Conservation (phyloP, 78 protist genomes). For the Dictyostelium citrinum region DNA sequence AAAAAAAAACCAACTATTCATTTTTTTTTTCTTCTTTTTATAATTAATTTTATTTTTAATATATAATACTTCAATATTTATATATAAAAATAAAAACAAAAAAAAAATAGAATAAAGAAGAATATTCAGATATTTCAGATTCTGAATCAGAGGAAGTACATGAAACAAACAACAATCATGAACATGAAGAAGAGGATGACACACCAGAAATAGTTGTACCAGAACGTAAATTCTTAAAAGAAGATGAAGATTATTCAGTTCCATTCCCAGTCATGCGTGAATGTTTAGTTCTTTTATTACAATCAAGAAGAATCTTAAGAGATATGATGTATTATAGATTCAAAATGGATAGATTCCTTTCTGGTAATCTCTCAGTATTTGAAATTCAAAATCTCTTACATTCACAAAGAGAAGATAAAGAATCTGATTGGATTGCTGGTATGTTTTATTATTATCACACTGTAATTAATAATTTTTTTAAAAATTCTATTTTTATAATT, state of each 20-base stretch:
- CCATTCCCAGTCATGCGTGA: constrained; percentile 84
- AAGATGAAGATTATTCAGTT: constrained; percentile 75
- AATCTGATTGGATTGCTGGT: constrained; percentile 65
- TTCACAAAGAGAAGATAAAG: constrained; percentile 53
- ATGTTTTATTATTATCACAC: neutral
- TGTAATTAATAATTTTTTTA: neutral
- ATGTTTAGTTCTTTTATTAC: constrained; percentile 81
- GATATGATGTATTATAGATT: constrained; percentile 82
- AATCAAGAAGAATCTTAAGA: constrained; percentile 80
- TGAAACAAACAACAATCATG: constrained; percentile 10
- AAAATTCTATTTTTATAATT: neutral
- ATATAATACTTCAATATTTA: neutral
- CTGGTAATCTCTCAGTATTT: constrained; percentile 75
- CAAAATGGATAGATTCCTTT: constrained; percentile 81
- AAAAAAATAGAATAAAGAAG: constrained; percentile 9
- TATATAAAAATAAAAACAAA: neutral
- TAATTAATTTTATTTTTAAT: neutral
- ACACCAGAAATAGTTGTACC: constrained; percentile 56
- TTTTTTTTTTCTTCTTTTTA: neutral
- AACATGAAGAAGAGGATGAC: constrained; percentile 42
- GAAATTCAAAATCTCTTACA: constrained; percentile 68
- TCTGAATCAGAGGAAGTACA: neutral
- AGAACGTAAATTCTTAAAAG: constrained; percentile 69
- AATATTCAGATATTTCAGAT: constrained; percentile 32
- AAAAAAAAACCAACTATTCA: neutral